Evolutionary conservation across 352 stramenopile species (phyloP).

Genomic region (Thraustochytrium striatum): DNA sequence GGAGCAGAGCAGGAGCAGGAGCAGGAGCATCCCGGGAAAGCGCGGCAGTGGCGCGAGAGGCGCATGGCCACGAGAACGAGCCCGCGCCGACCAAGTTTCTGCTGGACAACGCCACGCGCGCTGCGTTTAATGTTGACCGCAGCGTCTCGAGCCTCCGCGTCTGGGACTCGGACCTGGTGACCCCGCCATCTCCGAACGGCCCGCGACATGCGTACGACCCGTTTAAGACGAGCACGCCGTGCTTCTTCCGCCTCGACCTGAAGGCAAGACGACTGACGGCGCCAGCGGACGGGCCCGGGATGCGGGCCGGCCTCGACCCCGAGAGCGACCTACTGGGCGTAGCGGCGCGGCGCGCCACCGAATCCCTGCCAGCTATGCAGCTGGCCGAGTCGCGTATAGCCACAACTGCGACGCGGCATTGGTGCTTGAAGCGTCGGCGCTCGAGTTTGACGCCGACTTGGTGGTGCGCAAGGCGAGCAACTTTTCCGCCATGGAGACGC

Average conservation of each 20-base stretch:
- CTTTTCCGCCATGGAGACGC: slow-evolving; percentile 56
- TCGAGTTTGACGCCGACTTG: slow-evolving; percentile 72
- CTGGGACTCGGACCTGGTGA: slow-evolving; percentile 69
- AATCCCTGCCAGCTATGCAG: not conserved
- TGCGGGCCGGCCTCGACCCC: not conserved
- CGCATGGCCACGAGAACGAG: too few species aligned
- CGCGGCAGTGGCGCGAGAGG: too few species aligned
- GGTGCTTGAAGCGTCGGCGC: slow-evolving; percentile 65
- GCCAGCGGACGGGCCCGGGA: too few species aligned
- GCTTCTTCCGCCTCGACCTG: not conserved
- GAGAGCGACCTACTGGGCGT: not conserved
- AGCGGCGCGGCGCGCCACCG: not conserved
- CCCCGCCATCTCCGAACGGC: too few species aligned
- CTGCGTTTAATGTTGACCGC: too few species aligned
- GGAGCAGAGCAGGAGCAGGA: too few species aligned
- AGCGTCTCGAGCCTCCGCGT: too few species aligned
- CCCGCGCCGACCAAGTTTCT: too few species aligned
- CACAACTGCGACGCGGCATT: not conserved
- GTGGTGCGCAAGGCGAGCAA: slow-evolving; percentile 71
- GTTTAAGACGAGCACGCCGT: not conserved
- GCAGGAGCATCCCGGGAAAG: too few species aligned
- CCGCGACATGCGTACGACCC: slow-evolving; percentile 61
- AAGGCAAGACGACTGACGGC: too few species aligned
- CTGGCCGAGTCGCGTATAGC: not conserved
- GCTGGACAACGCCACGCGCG: too few species aligned